A percentile compares a stretch with the other conserved stretches of the same genome.
phyloP scores from a whole-genome alignment of 176 grass and related monocot genomes.

The Triticum urartu region DNA sequence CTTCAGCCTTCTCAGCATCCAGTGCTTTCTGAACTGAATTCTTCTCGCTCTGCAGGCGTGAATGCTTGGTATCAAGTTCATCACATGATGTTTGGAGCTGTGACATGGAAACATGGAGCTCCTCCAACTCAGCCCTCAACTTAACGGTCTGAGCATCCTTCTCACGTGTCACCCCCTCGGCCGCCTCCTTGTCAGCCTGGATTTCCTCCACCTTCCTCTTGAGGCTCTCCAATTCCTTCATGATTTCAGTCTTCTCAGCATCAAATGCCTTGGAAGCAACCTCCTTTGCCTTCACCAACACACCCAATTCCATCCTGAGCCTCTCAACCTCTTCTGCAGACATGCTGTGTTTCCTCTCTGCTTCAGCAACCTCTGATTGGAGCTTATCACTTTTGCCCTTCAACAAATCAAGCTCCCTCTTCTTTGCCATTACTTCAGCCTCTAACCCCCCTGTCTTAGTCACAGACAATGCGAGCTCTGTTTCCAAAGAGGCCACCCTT shows the following conservation, averaged over 20 bases:
- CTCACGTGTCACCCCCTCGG: not conserved
- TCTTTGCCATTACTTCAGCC: slow-evolving; percentile 19
- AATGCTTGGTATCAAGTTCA: slow-evolving; percentile 8
- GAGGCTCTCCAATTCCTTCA: slow-evolving; percentile 2
- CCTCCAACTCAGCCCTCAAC: slow-evolving; percentile 31
- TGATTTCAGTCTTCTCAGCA: slow-evolving; percentile 16
- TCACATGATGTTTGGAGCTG: slow-evolving; percentile 33
- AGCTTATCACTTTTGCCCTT: slow-evolving; percentile 31
- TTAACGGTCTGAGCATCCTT: slow-evolving; percentile 37
- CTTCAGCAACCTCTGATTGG: slow-evolving; percentile 4
- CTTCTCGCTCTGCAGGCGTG: slow-evolving; percentile 31
- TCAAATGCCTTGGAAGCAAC: slow-evolving; percentile 27
- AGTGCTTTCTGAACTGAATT: slow-evolving; percentile 36
- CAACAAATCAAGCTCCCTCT: slow-evolving; percentile 30
- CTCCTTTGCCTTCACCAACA: slow-evolving; percentile 37
- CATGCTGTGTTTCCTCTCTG: slow-evolving; percentile 9
- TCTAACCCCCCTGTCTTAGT: slow-evolving; percentile 33
- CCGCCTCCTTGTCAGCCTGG: slow-evolving; percentile 40
- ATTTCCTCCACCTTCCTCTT: slow-evolving; percentile 29
- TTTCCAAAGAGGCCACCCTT: slow-evolving; percentile 18
- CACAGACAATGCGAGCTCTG: not conserved
- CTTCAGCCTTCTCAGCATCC: slow-evolving; percentile 37
- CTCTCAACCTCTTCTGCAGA: slow-evolving; percentile 41
- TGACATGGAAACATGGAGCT: slow-evolving; percentile 34
- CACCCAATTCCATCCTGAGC: slow-evolving; percentile 30